A percentile compares a stretch with the other conserved stretches of the same genome.
These are phyloP conservation scores for Borealophlyctis nickersoniae DNA, from an alignment of 192 early-diverging fungal genomes.

Conservation along the genomic window DNA sequence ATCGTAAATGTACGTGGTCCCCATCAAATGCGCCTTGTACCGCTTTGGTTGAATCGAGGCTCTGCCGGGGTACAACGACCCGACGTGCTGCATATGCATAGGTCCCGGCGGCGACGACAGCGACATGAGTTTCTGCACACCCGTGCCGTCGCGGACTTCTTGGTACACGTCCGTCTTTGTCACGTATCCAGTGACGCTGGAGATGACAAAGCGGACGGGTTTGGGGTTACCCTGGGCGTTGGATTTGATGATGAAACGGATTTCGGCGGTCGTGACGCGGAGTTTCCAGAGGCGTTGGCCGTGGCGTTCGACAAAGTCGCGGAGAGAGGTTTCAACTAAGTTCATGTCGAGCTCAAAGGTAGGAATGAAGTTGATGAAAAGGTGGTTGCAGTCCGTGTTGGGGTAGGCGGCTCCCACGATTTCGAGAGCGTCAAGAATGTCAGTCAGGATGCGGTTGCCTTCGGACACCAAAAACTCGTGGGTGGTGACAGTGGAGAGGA, in stretches of 20 bases:
- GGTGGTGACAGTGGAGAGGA: constrained; percentile 75
- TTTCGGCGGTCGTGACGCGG: constrained; percentile 93
- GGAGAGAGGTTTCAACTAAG: constrained; percentile 79
- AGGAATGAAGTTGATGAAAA: constrained; percentile 98
- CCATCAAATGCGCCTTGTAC: constrained; percentile 96
- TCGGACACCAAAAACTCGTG: constrained; percentile 94
- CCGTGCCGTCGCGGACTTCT: constrained; percentile 77
- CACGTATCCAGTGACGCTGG: constrained; percentile 89
- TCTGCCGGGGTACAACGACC: constrained; percentile 86
- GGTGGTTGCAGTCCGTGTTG: constrained; percentile 98
- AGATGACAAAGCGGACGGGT: constrained; percentile 87
- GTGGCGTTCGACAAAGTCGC: constrained; percentile 89
- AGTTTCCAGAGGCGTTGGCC: constrained; percentile 92
- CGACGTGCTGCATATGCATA: constrained; percentile 77
- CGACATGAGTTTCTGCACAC: constrained; percentile 83
- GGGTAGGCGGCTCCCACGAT: constrained; percentile 86
- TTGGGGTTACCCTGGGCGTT: constrained; percentile 53
- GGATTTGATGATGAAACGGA: constrained; percentile 73
- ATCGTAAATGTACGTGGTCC: constrained; percentile 98
- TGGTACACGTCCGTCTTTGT: constrained; percentile 90
- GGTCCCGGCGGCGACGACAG: constrained; percentile 69
- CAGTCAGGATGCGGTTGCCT: constrained; percentile 87
- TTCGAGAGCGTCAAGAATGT: constrained; percentile 93
- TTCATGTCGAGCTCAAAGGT: constrained; percentile 85
- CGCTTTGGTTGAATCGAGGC: constrained; percentile 94